These are phyloP conservation scores for Pisolithus microcarpus DNA, from an alignment of 768 basidiomycete species.

Conservation along the genomic window DNA sequence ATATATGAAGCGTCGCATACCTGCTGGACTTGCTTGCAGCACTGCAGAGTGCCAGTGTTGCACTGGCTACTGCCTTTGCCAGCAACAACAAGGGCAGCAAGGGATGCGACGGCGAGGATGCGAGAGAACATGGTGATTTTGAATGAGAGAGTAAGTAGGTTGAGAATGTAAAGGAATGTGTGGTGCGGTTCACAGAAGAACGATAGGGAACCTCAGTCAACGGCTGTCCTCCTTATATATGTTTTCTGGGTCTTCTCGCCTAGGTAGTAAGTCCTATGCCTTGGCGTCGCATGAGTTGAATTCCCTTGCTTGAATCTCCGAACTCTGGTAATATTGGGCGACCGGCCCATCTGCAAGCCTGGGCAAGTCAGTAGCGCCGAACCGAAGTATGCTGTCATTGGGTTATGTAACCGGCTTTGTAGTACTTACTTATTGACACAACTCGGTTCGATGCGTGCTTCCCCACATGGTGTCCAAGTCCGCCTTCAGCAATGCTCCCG, in stretches of 20 bases:
- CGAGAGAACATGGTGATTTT: constrained; percentile 1
- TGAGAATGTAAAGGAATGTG: background rate
- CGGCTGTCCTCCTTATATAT: background rate
- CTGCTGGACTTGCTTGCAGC: background rate
- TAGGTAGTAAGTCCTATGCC: too few species aligned
- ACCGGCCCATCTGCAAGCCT: too few species aligned
- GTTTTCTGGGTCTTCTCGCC: background rate
- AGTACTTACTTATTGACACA: too few species aligned
- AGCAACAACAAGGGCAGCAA: constrained; percentile 1
- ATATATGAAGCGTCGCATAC: background rate
- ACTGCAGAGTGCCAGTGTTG: background rate
- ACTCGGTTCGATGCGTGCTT: too few species aligned
- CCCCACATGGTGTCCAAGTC: too few species aligned
- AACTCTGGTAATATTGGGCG: too few species aligned
- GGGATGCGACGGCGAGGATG: constrained; percentile 2
- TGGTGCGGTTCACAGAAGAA: background rate
- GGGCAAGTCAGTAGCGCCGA: too few species aligned
- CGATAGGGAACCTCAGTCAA: background rate
- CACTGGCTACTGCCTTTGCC: background rate
- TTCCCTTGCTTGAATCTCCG: too few species aligned
- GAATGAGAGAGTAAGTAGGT: background rate
- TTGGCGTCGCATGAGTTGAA: too few species aligned
- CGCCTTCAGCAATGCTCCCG: too few species aligned
- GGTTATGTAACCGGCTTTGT: too few species aligned
- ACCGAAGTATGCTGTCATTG: too few species aligned